These are phyloP conservation scores for Colletotrichum sp. DNA, from an alignment of 2,329 filamentous ascomycete genomes.

Conservation along the genomic window DNA sequence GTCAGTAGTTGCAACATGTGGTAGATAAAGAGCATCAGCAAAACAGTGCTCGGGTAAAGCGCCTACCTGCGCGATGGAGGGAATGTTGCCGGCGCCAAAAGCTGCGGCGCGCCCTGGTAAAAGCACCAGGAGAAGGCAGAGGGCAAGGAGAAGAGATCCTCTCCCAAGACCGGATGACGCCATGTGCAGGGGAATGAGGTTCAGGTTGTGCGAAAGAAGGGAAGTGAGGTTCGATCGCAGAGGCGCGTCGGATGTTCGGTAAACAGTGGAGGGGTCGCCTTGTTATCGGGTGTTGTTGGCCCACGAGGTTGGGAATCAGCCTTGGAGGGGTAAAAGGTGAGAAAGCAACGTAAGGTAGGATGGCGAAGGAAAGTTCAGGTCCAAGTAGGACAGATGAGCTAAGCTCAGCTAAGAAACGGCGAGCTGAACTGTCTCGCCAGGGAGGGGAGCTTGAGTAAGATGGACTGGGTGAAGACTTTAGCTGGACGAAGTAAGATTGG, in stretches of 20 bases:
- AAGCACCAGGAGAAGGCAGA: slow-evolving; percentile 59
- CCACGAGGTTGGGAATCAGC: background rate
- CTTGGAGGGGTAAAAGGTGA: background rate
- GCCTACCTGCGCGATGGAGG: slow-evolving; percentile 59
- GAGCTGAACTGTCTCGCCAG: background rate
- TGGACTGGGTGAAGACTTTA: background rate
- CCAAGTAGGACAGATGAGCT: background rate
- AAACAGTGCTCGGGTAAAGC: slow-evolving; percentile 3
- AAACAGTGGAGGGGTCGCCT: background rate
- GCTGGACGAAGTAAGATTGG: background rate
- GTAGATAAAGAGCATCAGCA: background rate
- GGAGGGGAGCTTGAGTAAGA: background rate
- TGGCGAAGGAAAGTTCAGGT: background rate
- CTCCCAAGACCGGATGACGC: slow-evolving; percentile 51
- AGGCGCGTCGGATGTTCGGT: background rate
- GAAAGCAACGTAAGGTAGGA: background rate
- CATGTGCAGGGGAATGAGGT: slow-evolving; percentile 40
- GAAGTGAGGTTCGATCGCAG: background rate
- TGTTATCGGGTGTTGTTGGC: background rate
- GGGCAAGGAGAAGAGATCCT: slow-evolving; percentile 56
- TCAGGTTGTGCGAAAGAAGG: background rate
- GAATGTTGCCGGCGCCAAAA: slow-evolving; percentile 75
- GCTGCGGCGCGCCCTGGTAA: slow-evolving; percentile 62
- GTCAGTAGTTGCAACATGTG: background rate
- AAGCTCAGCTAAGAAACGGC: background rate